phyloP scores from a whole-genome alignment of 169 alveolate species.

The Plasmodium gonderi region DNA sequence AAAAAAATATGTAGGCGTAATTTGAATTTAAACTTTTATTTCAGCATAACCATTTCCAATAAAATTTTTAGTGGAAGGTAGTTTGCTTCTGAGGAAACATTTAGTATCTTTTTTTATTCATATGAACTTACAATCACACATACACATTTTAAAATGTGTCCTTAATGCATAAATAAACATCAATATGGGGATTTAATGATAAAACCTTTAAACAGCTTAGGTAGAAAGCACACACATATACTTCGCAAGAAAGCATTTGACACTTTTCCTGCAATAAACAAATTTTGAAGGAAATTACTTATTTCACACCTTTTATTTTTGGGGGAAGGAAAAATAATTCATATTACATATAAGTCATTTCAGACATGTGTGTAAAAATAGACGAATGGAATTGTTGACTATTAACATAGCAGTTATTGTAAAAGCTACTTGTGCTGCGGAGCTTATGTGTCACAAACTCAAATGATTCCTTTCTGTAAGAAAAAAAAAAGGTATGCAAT shows the following conservation, averaged over 20 bases:
- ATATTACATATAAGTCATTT: neutral
- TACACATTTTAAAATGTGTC: neutral
- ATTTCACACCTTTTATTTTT: neutral
- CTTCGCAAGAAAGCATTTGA: neutral
- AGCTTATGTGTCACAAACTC: neutral
- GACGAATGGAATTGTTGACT: neutral
- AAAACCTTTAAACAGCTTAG: neutral
- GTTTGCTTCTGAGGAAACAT: neutral
- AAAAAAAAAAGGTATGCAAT: neutral
- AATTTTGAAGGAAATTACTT: neutral
- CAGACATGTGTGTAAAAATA: neutral
- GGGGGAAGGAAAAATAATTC: neutral
- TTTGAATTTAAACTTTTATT: neutral
- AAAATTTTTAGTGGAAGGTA: neutral
- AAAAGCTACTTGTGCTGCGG: neutral
- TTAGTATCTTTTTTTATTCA: neutral
- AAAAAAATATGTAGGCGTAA: neutral
- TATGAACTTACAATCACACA: neutral
- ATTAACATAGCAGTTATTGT: neutral
- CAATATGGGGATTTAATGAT: neutral
- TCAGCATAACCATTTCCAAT: neutral
- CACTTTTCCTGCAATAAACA: neutral
- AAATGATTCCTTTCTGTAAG: neutral
- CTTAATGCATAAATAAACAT: neutral
- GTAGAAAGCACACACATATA: neutral